A percentile compares a stretch with the other conserved stretches of the same genome.
phyloP scores from a whole-genome alignment of 768 basidiomycete species.

The Suillus paluster region DNA sequence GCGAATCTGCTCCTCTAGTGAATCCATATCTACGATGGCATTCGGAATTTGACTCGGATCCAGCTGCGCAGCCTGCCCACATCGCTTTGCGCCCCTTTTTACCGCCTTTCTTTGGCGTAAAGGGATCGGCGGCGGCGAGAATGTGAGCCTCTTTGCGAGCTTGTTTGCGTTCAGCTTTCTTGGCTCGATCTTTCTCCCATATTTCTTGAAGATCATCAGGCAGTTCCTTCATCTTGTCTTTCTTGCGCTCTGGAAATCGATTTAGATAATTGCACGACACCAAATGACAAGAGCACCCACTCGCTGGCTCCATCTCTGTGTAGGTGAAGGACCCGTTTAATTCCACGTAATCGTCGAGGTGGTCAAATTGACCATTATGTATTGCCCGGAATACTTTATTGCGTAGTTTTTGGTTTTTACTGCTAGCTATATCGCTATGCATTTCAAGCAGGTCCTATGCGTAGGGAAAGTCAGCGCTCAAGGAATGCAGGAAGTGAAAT shows the following conservation, averaged over 20 bases:
- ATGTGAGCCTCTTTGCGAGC: conserved; percentile 61
- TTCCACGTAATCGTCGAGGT: conserved; percentile 32
- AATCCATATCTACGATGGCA: conserved; percentile 63
- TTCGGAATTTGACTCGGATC: conserved; percentile 50
- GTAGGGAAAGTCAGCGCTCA: conserved; percentile 35
- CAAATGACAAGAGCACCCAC: conserved; percentile 43
- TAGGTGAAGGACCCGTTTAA: conserved; percentile 23
- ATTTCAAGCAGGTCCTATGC: conserved; percentile 66
- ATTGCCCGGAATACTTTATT: conserved; percentile 67
- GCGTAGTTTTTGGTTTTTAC: conserved; percentile 49
- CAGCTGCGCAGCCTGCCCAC: conserved; percentile 55
- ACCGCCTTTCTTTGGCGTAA: conserved; percentile 63
- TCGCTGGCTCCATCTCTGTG: conserved; percentile 44
- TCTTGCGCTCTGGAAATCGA: conserved; percentile 40
- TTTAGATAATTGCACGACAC: conserved; percentile 4
- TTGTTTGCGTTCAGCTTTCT: conserved; percentile 79
- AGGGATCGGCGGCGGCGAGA: conserved; percentile 63
- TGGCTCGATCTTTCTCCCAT: conserved; percentile 83
- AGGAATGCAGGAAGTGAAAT: not conserved
- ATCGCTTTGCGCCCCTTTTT: conserved; percentile 75
- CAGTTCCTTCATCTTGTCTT: conserved; percentile 52
- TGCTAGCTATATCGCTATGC: conserved; percentile 51
- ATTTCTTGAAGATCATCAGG: conserved; percentile 63
- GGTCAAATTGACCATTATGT: conserved; percentile 56
- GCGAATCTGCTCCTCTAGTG: conserved; percentile 73